These are phyloP conservation scores for Zymoseptoria passerinii DNA, from an alignment of 2,329 filamentous ascomycete genomes.

Conservation along the genomic window DNA sequence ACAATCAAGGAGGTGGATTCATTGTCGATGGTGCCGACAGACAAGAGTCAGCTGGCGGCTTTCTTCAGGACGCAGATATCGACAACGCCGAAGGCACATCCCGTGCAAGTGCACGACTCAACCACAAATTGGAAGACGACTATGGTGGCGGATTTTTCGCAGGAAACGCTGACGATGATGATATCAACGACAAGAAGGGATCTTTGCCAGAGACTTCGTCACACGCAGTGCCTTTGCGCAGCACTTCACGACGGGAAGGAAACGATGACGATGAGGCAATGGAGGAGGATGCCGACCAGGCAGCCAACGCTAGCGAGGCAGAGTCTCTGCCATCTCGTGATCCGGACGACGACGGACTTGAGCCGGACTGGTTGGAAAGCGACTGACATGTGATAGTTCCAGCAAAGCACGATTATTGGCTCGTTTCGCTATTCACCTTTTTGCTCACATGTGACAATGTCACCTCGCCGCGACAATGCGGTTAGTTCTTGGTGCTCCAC, in stretches of 20 bases:
- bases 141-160: neutral
- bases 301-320: conserved; percentile 33
- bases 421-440: neutral
- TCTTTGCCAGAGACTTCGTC: neutral
- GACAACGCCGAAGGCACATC: neutral
- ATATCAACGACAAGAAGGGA: neutral
- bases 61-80: conserved; percentile 20
- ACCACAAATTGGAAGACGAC: neutral
- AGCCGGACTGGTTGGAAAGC: conserved; percentile 53
- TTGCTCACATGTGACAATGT: neutral
- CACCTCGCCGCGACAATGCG: neutral
- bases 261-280: neutral
- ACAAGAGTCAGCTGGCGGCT: conserved; percentile 21
- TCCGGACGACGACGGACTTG: conserved; percentile 57
- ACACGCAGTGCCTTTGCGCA: neutral
- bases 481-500: neutral
- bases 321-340: conserved; percentile 52
- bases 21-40: conserved; percentile 9
- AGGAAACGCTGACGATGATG: neutral
- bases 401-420: neutral
- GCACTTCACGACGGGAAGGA: neutral
- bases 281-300: conserved; percentile 3
- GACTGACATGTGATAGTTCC: conserved; percentile 12
- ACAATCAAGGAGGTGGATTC: conserved; percentile 5
- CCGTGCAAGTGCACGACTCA: neutral